These are phyloP conservation scores for Fusarium mexicanum DNA, from an alignment of 2,329 filamentous ascomycete species.

Conservation along the genomic window DNA sequence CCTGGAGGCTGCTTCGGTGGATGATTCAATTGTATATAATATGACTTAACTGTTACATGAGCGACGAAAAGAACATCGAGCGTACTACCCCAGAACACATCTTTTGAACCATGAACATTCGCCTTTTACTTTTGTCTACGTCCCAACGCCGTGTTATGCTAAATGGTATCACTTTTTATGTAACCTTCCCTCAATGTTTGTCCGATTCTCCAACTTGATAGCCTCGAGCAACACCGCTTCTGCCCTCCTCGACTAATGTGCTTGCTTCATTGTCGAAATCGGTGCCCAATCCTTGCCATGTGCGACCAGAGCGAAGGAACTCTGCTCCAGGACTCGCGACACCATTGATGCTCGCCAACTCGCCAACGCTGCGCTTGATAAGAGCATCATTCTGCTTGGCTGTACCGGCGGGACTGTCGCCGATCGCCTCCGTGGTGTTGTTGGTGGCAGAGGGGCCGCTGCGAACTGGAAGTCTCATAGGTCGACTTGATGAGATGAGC, in stretches of 20 bases:
- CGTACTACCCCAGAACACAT: background rate
- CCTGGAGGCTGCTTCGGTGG: slow-evolving; percentile 26
- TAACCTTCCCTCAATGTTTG: slow-evolving; percentile 41
- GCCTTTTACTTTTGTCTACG: slow-evolving; percentile 14
- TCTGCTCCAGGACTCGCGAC: slow-evolving; percentile 92
- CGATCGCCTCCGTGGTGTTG: background rate
- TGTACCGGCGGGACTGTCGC: background rate
- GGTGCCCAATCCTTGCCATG: slow-evolving; percentile 91
- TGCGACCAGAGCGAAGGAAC: slow-evolving; percentile 81
- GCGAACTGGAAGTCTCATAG: slow-evolving; percentile 66
- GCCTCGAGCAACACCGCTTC: slow-evolving; percentile 86
- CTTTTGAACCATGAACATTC: background rate
- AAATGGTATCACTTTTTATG: slow-evolving; percentile 23
- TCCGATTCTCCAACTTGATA: slow-evolving; percentile 76
- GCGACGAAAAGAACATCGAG: background rate
- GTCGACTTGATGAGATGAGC: slow-evolving; percentile 81
- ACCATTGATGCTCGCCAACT: slow-evolving; percentile 84
- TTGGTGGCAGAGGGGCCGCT: slow-evolving; percentile 16
- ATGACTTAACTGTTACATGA: slow-evolving; percentile 13
- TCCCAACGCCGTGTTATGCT: slow-evolving; percentile 23
- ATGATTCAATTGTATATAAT: slow-evolving; percentile 30
- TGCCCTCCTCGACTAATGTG: slow-evolving; percentile 82
- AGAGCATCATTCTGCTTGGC: slow-evolving; percentile 52
- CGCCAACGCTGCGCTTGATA: slow-evolving; percentile 67
- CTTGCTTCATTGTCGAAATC: slow-evolving; percentile 76